Conservation (phyloP, 306 rosid species). For the Glycyrrhiza uralensis region DNA sequence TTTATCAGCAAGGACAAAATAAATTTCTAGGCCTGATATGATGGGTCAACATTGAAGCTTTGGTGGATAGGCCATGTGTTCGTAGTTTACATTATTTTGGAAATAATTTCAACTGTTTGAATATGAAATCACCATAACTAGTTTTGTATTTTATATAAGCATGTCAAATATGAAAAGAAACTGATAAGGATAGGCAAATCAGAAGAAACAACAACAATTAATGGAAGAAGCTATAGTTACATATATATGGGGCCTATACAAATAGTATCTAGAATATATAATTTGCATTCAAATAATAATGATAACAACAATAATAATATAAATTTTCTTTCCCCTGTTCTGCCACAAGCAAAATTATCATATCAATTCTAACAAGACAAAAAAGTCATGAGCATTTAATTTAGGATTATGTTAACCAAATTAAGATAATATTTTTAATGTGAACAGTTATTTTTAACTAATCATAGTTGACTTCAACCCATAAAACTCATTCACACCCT, state of each 20-base stretch:
- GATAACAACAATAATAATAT: not conserved
- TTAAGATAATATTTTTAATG: constrained; percentile 28
- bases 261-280: constrained; percentile 19
- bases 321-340: constrained; percentile 2
- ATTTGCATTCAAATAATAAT: not conserved
- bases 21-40: constrained; percentile 22
- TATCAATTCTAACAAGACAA: constrained; percentile 12
- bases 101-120: constrained; percentile 30
- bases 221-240: constrained; percentile 20
- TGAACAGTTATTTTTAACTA: constrained; percentile 9
- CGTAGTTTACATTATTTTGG: constrained; percentile 25
- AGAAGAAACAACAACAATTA: constrained; percentile 22
- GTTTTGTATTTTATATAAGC: constrained; percentile 26
- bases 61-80: constrained; percentile 25
- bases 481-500: not conserved
- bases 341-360: constrained; percentile 4
- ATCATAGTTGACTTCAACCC: constrained; percentile 29
- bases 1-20: not conserved
- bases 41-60: constrained; percentile 34
- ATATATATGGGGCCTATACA: constrained; percentile 17
- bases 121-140: constrained; percentile 34
- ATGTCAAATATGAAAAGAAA: constrained; percentile 33
- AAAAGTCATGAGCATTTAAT: constrained; percentile 6
- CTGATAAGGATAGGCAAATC: constrained; percentile 23
- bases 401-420: not conserved